phyloP scores from a whole-genome alignment of 805 yeast genomes.

The Ogataea pini region DNA sequence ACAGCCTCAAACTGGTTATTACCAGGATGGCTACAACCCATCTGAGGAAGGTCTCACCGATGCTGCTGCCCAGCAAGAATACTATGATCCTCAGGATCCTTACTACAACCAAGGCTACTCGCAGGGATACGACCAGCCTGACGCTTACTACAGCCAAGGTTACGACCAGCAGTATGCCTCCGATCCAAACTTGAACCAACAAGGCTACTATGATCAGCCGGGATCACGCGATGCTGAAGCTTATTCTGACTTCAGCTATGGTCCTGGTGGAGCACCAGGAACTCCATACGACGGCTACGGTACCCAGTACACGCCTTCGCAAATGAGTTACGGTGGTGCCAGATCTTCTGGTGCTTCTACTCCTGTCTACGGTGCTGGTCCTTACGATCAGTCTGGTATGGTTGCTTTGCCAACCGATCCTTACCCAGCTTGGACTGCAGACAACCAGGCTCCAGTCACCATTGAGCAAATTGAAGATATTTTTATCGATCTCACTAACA shows the following conservation, averaged over 20 bases:
- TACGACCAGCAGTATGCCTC: constrained; percentile 50
- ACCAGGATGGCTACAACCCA: constrained; percentile 30
- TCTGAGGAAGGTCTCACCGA: constrained; percentile 28
- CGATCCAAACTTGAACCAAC: constrained; percentile 39
- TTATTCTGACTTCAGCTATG: constrained; percentile 60
- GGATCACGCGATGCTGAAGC: constrained; percentile 54
- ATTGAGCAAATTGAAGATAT: constrained; percentile 86
- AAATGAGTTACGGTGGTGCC: constrained; percentile 82
- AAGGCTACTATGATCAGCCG: constrained; percentile 56
- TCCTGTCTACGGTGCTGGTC: constrained; percentile 58
- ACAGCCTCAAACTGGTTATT: constrained; percentile 28
- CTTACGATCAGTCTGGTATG: constrained; percentile 43
- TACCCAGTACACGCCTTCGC: constrained; percentile 67
- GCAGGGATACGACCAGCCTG: constrained; percentile 29
- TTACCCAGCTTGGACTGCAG: constrained; percentile 99
- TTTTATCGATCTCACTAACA: constrained; percentile 78
- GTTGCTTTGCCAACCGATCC: constrained; percentile 86
- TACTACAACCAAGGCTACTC: constrained; percentile 39
- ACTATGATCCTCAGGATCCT: constrained; percentile 32
- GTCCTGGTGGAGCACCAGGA: constrained; percentile 61
- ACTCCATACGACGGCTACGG: constrained; percentile 67
- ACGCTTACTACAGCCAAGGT: constrained; percentile 43
- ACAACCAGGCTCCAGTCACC: constrained; percentile 83
- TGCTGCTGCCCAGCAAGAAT: constrained; percentile 31
- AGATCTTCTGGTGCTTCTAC: constrained; percentile 93